Evolutionary conservation across 352 stramenopile species (phyloP).

Genomic region (Pythium diclinum): DNA sequence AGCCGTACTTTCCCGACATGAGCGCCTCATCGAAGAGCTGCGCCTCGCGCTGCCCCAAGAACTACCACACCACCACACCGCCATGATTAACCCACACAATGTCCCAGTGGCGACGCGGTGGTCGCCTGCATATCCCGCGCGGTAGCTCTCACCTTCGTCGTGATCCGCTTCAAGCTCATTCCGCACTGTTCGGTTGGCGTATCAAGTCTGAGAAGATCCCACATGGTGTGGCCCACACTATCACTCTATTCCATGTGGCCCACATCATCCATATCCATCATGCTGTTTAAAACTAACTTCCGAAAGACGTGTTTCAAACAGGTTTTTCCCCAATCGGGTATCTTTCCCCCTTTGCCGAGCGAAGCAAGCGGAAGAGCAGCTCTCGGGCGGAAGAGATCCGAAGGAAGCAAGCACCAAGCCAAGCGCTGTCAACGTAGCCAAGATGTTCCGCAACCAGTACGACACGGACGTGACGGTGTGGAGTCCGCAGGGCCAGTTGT

Average conservation of each 20-base stretch:
- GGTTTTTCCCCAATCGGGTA: constrained; percentile 14
- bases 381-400: constrained; percentile 16
- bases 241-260: constrained; percentile 6
- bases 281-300: constrained; percentile 13
- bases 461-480: constrained; percentile 99
- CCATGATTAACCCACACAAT: background rate
- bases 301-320: constrained; percentile 29
- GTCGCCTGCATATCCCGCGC: background rate
- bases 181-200: background rate
- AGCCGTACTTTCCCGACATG: constrained; percentile 84
- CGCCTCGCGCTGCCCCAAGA: constrained; percentile 64
- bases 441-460: constrained; percentile 99
- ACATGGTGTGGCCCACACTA: constrained; percentile 1
- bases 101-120: background rate
- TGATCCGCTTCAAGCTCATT: constrained; percentile 8
- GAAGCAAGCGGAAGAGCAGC: constrained; percentile 15
- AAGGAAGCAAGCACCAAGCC: constrained; percentile 10
- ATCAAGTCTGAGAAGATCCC: background rate
- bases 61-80: constrained; percentile 34
- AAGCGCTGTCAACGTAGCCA: background rate
- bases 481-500: constrained; percentile 97
- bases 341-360: constrained; percentile 32
- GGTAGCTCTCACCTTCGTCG: constrained; percentile 13
- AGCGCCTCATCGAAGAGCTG: constrained; percentile 89
- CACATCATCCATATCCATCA: constrained; percentile 13